Evolutionary conservation across 2,329 filamentous ascomycete genomes (phyloP).

Genomic region (Paecilomyces variotii): DNA sequence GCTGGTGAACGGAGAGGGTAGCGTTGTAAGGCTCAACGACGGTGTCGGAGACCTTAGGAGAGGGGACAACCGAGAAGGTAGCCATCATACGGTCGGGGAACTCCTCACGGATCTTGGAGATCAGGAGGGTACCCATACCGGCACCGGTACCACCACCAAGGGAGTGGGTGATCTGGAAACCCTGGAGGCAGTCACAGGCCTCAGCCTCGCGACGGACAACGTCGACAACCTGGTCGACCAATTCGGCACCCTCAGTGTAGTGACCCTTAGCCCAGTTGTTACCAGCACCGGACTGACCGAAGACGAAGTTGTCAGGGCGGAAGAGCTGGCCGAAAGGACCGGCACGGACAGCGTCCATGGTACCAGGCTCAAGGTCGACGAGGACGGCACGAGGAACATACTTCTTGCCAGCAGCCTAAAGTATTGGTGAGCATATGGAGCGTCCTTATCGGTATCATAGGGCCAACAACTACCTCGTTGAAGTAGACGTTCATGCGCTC

Average conservation of each 20-base stretch:
- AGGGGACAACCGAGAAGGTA: conserved; percentile 97
- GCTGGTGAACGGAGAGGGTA: conserved; percentile 96
- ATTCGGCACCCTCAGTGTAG: conserved; percentile 98
- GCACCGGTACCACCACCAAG: conserved; percentile 99
- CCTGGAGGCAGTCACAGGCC: conserved; percentile 98
- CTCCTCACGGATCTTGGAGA: conserved; percentile 99
- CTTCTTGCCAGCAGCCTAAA: conserved; percentile 89
- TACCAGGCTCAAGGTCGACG: conserved; percentile 98
- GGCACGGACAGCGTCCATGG: conserved; percentile 98
- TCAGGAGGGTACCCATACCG: conserved; percentile 98
- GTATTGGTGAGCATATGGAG: background rate
- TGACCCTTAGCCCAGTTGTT: conserved; percentile 99
- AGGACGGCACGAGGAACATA: conserved; percentile 99
- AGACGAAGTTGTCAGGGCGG: conserved; percentile 99
- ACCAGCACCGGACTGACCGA: conserved; percentile 97
- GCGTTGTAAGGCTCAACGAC: conserved; percentile 99
- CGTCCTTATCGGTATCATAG: background rate
- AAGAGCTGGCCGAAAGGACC: conserved; percentile 98
- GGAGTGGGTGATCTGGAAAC: conserved; percentile 99
- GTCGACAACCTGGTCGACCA: conserved; percentile 96
- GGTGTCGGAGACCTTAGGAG: conserved; percentile 98
- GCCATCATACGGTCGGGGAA: conserved; percentile 99
- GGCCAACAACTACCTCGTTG: conserved; percentile 58
- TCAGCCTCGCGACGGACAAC: conserved; percentile 98
- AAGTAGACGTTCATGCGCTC: conserved; percentile 99